These are phyloP conservation scores for Austroboletus festivus DNA, from an alignment of 768 basidiomycete genomes.

Conservation along the genomic window DNA sequence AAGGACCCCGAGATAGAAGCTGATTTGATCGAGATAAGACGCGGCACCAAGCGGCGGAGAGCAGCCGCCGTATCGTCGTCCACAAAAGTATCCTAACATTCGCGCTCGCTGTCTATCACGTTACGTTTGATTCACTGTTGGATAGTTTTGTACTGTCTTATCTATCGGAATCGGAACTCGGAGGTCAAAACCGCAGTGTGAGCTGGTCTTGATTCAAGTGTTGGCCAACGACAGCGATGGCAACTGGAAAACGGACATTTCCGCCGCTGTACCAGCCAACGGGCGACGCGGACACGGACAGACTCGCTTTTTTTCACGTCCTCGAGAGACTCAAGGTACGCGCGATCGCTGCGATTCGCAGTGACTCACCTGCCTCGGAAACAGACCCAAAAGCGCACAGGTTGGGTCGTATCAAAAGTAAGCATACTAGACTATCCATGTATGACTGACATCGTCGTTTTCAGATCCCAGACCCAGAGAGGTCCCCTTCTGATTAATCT, in stretches of 20 bases:
- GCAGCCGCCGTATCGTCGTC: conserved; percentile 32
- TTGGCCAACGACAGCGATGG: too few relatives aligned
- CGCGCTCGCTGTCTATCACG: not conserved
- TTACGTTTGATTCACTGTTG: conserved; percentile 1
- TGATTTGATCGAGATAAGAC: conserved; percentile 75
- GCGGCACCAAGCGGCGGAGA: conserved; percentile 61
- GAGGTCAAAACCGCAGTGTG: conserved; percentile 15
- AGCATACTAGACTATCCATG: not conserved
- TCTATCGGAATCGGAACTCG: conserved; percentile 25
- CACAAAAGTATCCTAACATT: conserved; percentile 27
- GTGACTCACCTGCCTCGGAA: not conserved
- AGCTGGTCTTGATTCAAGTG: too few relatives aligned
- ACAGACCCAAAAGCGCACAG: conserved; percentile 92
- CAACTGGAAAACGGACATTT: conserved; percentile 45
- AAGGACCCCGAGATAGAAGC: conserved; percentile 73
- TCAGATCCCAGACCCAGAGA: conserved; percentile 82
- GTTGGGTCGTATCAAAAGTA: conserved; percentile 81
- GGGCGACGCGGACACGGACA: conserved; percentile 57
- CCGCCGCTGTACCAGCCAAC: conserved; percentile 56
- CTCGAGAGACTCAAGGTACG: conserved; percentile 83
- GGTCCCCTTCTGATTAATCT: conserved; percentile 47
- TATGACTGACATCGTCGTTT: conserved; percentile 2
- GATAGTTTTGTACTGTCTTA: conserved; percentile 32
- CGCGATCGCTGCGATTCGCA: not conserved
- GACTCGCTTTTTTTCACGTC: conserved; percentile 87